phyloP scores from a whole-genome alignment of 306 rosid genomes.

The Calophaca sinica region DNA sequence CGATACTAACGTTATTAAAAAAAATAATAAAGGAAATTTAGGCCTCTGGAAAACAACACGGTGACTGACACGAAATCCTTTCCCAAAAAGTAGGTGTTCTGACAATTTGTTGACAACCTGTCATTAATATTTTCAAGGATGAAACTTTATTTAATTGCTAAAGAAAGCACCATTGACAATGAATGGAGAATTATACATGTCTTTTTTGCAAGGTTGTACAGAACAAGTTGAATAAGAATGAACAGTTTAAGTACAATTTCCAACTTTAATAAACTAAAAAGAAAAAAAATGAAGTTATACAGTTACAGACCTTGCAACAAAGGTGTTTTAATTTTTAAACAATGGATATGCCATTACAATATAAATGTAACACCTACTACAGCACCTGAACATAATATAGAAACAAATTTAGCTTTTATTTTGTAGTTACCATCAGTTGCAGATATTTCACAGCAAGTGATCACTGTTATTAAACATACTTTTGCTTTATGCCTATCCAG shows the following conservation, averaged over 20 bases:
- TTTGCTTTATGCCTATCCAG: slow-evolving; percentile 12
- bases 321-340: too few species aligned
- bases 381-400: neutral
- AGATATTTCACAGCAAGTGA: neutral
- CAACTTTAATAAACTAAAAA: too few species aligned
- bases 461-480: slow-evolving; percentile 9
- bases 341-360: too few species aligned
- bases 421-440: slow-evolving; percentile 23
- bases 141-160: neutral
- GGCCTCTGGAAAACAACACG: neutral
- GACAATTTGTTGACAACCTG: too few species aligned
- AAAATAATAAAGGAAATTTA: neutral
- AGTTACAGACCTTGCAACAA: too few species aligned
- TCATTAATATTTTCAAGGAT: neutral
- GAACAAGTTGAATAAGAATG: too few species aligned
- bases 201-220: too few species aligned
- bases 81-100: neutral
- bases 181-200: too few species aligned
- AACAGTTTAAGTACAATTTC: too few species aligned
- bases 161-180: neutral
- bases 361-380: neutral
- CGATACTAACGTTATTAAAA: neutral
- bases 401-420: slow-evolving; percentile 7
- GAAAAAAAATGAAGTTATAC: too few species aligned
- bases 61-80: neutral